Percentiles rank a stretch among this genome's conserved stretches.
Evolutionary conservation across 495 filamentous ascomycete species (phyloP).

Genomic region (Xylaria scruposa): DNA sequence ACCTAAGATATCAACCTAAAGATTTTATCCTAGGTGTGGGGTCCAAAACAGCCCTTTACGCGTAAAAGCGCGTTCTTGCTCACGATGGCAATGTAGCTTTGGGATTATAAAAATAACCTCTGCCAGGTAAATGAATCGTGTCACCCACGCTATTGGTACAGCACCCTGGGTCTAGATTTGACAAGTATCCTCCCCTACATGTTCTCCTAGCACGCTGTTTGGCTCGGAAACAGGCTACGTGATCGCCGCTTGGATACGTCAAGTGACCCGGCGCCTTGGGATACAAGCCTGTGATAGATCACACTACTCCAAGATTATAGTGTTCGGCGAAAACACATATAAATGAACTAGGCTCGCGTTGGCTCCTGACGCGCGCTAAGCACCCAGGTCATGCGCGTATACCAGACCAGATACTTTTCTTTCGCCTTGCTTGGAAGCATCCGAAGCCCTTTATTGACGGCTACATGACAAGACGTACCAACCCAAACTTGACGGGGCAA

Average conservation of each 20-base stretch:
- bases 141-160: conserved; percentile 17
- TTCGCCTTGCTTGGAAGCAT: not conserved
- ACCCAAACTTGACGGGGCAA: not conserved
- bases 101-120: conserved; percentile 16
- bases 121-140: conserved; percentile 13
- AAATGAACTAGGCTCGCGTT: not conserved
- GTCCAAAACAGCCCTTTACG: not conserved
- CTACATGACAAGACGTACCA: not conserved
- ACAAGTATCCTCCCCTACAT: conserved; percentile 3
- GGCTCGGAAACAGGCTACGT: not conserved
- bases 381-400: not conserved
- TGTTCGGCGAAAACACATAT: not conserved
- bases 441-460: not conserved
- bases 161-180: not conserved
- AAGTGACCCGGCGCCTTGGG: conserved; percentile 14
- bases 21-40: not conserved
- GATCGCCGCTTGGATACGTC: conserved; percentile 13
- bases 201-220: conserved; percentile 3
- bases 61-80: conserved; percentile 10
- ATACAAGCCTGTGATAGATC: conserved; percentile 8
- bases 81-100: conserved; percentile 10
- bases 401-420: too few species aligned
- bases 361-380: not conserved
- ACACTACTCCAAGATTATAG: not conserved
- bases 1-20: not conserved